A percentile compares a stretch with the other conserved stretches of the same genome.
Conservation (phyloP, 148 eudicot species). For the Chenopodium berlandieri region DNA sequence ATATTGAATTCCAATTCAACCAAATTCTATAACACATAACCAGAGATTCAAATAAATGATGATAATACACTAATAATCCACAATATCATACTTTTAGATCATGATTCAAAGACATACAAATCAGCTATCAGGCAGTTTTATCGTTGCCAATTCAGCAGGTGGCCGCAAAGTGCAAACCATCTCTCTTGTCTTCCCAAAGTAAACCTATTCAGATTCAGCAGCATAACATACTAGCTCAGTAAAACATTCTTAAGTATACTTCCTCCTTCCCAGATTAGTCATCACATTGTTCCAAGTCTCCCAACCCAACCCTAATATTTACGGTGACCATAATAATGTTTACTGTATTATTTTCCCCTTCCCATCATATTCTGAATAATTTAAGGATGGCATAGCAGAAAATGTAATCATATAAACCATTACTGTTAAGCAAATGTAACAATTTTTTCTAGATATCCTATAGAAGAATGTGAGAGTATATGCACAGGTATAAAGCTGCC, state of each 20-base stretch:
- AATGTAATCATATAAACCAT: background rate
- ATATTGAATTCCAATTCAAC: background rate
- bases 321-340: background rate
- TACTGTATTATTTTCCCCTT: too few species aligned
- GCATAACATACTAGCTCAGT: background rate
- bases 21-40: conserved; percentile 7
- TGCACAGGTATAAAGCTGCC: background rate
- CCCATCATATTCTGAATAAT: too few species aligned
- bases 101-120: background rate
- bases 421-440: background rate
- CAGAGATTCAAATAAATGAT: background rate
- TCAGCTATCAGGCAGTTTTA: conserved; percentile 65
- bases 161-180: conserved; percentile 96
- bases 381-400: background rate
- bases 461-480: too few species aligned
- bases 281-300: background rate
- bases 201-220: conserved; percentile 51
- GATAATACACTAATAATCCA: conserved; percentile 3
- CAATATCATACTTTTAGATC: background rate
- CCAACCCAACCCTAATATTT: background rate
- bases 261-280: background rate
- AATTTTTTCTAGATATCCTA: background rate
- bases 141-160: conserved; percentile 65
- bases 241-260: background rate
- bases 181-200: conserved; percentile 98